Evolutionary conservation across 1,284 basidiomycete species (phyloP).

Genomic region (Sanguinoderma infundibulare): DNA sequence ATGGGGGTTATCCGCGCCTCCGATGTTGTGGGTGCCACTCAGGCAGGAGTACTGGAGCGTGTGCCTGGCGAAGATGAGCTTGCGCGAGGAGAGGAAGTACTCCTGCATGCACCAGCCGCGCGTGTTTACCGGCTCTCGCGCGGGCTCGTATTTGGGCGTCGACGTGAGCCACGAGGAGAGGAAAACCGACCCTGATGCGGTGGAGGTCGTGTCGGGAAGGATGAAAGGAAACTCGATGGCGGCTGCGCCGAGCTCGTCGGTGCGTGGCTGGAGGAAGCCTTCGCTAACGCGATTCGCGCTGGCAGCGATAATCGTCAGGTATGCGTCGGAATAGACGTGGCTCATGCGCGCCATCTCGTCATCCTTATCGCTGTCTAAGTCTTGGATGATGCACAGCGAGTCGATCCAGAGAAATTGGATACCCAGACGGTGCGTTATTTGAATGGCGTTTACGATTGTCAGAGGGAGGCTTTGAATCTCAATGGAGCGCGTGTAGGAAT

Average conservation of each 20-base stretch:
- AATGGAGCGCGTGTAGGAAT: not conserved
- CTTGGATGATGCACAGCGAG: slow-evolving; percentile 6
- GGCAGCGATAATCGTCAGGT: slow-evolving; percentile 7
- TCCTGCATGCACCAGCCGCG: slow-evolving; percentile 16
- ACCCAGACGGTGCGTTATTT: slow-evolving; percentile 1
- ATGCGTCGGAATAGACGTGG: not conserved
- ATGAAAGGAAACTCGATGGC: not conserved
- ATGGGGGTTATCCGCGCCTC: not conserved
- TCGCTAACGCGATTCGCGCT: not conserved
- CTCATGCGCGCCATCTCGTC: slow-evolving; percentile 5
- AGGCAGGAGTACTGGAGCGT: slow-evolving; percentile 10
- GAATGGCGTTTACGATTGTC: slow-evolving; percentile 6
- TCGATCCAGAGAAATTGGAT: slow-evolving; percentile 5
- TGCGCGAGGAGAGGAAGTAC: slow-evolving; percentile 3
- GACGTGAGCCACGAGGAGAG: not conserved
- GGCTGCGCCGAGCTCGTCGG: not conserved
- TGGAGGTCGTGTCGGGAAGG: not conserved
- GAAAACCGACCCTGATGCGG: not conserved
- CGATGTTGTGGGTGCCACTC: slow-evolving; percentile 5
- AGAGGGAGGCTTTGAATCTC: not conserved
- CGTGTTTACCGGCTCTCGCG: not conserved
- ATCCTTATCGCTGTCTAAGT: not conserved
- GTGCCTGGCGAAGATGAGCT: slow-evolving; percentile 8
- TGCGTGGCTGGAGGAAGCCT: slow-evolving; percentile 4
- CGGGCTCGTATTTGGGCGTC: not conserved